Conservation (phyloP, 345 rosid genomes). For the Gynandropsis gynandra region DNA sequence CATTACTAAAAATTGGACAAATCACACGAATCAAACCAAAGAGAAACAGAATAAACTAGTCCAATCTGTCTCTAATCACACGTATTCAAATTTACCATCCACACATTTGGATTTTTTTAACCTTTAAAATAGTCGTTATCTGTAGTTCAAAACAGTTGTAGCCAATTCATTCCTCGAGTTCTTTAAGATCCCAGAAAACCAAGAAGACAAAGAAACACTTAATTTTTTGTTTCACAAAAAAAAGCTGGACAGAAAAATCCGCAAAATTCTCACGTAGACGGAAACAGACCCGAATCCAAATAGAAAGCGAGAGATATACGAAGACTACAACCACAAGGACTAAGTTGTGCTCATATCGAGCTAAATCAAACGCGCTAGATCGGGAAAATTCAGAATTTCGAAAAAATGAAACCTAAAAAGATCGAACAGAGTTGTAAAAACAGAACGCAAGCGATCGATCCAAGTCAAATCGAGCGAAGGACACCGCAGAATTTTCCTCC, state of each 20-base stretch:
- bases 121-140: too few relatives aligned
- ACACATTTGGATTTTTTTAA: too few relatives aligned
- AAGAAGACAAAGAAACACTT: not conserved
- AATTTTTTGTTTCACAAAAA: not conserved
- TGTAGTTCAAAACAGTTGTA: too few relatives aligned
- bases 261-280: not conserved
- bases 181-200: not conserved
- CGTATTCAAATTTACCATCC: not conserved
- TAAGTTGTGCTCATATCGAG: not conserved
- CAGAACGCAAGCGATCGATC: not conserved
- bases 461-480: too few relatives aligned
- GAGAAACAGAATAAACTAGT: not conserved
- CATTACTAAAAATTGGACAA: slow-evolving; percentile 10
- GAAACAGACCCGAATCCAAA: not conserved
- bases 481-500: too few relatives aligned
- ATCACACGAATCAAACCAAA: slow-evolving; percentile 7
- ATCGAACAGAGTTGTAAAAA: not conserved
- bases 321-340: too few relatives aligned
- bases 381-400: not conserved
- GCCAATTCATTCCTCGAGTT: too few relatives aligned
- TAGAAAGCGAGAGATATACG: too few relatives aligned
- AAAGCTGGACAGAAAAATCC: not conserved
- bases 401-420: not conserved
- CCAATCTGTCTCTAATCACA: not conserved
- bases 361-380: not conserved